Evolutionary conservation across 257 asterid genomes (phyloP).

Genomic region (Rubia yunnanensis): DNA sequence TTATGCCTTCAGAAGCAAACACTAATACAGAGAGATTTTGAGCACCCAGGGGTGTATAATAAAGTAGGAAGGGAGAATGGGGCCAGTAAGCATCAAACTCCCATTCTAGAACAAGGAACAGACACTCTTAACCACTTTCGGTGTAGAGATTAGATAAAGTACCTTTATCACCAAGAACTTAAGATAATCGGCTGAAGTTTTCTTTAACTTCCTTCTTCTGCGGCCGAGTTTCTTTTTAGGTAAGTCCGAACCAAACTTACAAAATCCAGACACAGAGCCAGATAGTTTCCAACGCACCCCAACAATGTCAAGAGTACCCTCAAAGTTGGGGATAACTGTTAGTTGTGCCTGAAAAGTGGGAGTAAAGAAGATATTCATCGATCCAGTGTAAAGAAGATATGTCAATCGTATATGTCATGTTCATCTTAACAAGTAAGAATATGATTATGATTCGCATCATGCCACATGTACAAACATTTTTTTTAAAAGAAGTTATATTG

Average conservation of each 20-base stretch:
- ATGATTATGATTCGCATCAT: too few species aligned
- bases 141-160: slow-evolving; percentile 5
- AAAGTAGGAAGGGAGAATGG: not conserved
- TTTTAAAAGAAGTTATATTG: too few species aligned
- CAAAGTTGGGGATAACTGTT: slow-evolving; percentile 67
- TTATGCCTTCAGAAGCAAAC: not conserved
- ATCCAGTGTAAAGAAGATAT: not conserved
- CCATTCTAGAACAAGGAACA: not conserved
- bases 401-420: too few species aligned
- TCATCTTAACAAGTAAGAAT: too few species aligned
- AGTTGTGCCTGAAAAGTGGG: slow-evolving; percentile 64
- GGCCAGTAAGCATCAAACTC: not conserved
- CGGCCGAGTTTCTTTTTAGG: slow-evolving; percentile 43
- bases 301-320: slow-evolving; percentile 72
- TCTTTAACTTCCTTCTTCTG: slow-evolving; percentile 49
- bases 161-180: slow-evolving; percentile 88
- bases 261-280: slow-evolving; percentile 67
- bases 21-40: not conserved
- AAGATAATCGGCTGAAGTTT: slow-evolving; percentile 41
- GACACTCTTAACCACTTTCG: not conserved
- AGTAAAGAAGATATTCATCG: not conserved
- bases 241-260: slow-evolving; percentile 56
- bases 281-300: slow-evolving; percentile 99
- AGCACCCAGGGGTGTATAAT: not conserved
- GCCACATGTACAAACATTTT: not conserved